Conservation (phyloP, 1,284 basidiomycete species). For the Ceratobasidium sp. region DNA sequence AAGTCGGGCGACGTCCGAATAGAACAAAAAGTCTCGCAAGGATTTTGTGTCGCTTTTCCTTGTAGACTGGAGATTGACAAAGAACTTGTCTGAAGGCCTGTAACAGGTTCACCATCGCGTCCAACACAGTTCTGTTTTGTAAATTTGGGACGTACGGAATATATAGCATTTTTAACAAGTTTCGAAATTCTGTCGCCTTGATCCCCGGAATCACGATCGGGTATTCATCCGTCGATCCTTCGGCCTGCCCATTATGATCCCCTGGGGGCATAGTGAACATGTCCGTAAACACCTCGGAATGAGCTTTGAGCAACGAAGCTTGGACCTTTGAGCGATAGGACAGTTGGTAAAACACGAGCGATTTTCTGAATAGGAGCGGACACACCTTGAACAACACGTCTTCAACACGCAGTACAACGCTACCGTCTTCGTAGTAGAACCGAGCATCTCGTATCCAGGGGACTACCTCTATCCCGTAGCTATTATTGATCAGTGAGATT, state of each 20-base stretch:
- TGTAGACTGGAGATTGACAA: neutral
- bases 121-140: no score
- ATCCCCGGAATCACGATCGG: neutral
- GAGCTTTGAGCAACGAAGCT: neutral
- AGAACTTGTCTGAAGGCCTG: slow-evolving; percentile 8
- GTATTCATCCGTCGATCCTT: neutral
- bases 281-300: neutral
- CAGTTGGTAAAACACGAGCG: neutral
- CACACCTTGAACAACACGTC: slow-evolving; percentile 5
- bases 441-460: neutral
- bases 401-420: neutral
- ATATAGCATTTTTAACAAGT: neutral
- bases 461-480: neutral
- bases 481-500: no score
- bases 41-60: neutral
- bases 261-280: slow-evolving; percentile 1
- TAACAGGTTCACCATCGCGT: neutral
- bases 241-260: neutral
- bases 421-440: slow-evolving; percentile 6
- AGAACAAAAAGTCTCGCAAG: neutral
- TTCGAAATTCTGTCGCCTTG: neutral
- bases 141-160: neutral
- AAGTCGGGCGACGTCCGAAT: neutral
- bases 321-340: neutral
- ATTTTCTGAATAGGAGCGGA: neutral